Percentiles rank a stretch among this genome's conserved stretches.
Evolutionary conservation across 192 early-diverging fungal species (phyloP).

Genomic region (Chytriomyces sp.): DNA sequence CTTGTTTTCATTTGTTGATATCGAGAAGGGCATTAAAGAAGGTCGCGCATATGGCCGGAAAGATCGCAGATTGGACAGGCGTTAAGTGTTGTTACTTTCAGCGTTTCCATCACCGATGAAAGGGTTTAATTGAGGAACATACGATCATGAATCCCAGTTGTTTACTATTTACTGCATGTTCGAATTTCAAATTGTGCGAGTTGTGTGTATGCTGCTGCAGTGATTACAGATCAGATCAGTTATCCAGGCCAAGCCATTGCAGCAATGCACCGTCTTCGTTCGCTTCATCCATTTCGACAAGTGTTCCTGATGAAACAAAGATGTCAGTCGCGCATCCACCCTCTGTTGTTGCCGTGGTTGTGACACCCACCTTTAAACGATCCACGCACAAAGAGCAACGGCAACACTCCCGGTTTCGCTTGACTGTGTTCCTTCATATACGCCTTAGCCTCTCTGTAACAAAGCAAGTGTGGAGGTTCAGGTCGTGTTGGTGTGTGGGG

Average conservation of each 20-base stretch:
- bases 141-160: too few species aligned
- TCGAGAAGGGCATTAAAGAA: conserved; percentile 6
- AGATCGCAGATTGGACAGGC: not conserved
- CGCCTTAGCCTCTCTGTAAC: conserved; percentile 12
- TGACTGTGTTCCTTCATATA: conserved; percentile 17
- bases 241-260: not conserved
- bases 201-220: too few species aligned
- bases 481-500: too few species aligned
- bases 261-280: conserved; percentile 18
- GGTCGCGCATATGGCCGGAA: not conserved
- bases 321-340: too few species aligned
- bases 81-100: too few species aligned
- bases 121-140: too few species aligned
- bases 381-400: conserved; percentile 19
- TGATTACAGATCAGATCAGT: too few species aligned
- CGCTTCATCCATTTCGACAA: conserved; percentile 35
- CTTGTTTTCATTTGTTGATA: conserved; percentile 7
- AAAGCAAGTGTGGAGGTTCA: too few species aligned
- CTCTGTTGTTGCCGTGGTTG: not conserved
- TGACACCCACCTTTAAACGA: conserved; percentile 13
- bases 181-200: too few species aligned
- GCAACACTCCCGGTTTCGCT: conserved; percentile 19
- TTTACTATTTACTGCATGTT: too few species aligned
- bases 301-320: not conserved
- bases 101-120: too few species aligned